These are phyloP conservation scores for Elaeis guineensis DNA, from an alignment of 176 grass and related monocot species.

Conservation along the genomic window DNA sequence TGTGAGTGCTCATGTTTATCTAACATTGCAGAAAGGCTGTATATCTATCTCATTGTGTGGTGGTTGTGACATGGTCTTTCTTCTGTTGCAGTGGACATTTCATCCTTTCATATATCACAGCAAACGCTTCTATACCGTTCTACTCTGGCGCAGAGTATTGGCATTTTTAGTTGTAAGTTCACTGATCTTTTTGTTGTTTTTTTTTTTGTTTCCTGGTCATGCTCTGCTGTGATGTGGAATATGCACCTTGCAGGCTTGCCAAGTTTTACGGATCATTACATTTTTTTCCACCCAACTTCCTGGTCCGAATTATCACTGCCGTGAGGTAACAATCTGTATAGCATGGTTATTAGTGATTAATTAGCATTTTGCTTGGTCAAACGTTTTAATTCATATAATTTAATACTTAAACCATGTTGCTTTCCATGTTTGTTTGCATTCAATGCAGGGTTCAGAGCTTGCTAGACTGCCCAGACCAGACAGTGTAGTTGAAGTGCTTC, in stretches of 20 bases:
- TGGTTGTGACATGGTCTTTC: constrained; percentile 17
- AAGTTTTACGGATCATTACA: constrained; percentile 67
- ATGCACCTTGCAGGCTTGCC: constrained; percentile 45
- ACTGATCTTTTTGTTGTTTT: background rate
- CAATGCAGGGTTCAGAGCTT: constrained; percentile 61
- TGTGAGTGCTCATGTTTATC: background rate
- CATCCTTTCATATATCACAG: constrained; percentile 95
- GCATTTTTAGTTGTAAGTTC: constrained; percentile 89
- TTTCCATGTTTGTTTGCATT: constrained; percentile 3
- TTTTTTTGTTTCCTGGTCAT: constrained; percentile 1
- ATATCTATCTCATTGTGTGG: background rate
- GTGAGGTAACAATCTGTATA: constrained; percentile 43
- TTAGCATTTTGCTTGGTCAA: background rate
- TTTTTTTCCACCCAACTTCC: constrained; percentile 98
- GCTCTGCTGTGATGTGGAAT: constrained; percentile 3
- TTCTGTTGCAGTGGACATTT: constrained; percentile 76
- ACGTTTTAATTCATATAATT: background rate
- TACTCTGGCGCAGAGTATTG: constrained; percentile 83
- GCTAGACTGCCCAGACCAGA: constrained; percentile 79
- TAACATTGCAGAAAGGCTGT: background rate
- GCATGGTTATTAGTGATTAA: background rate
- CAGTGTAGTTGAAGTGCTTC: constrained; percentile 70
- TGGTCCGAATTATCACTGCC: constrained; percentile 96
- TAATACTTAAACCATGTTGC: background rate
- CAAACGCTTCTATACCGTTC: constrained; percentile 92